Evolutionary conservation across 768 basidiomycete genomes (phyloP), one percentile per base, ranked within the genome.

Genomic region (Suillus discolor): DNA sequence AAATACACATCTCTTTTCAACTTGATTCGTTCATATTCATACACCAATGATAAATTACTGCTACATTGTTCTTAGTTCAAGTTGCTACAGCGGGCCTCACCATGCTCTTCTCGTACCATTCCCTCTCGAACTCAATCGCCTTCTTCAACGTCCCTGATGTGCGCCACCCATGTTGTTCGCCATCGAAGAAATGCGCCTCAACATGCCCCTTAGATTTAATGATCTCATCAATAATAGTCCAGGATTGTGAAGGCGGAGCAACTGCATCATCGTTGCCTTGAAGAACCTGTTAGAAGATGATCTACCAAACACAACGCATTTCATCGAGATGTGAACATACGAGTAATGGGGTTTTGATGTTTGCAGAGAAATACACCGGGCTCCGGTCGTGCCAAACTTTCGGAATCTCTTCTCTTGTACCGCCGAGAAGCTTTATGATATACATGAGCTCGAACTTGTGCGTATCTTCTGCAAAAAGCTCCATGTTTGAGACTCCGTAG

Each of bases 381-480:
- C 89, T 90, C 20, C 90, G 81, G 45, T 83, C 83, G 23, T 78
- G 75, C 71, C 87, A 89, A 31, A 88, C 79, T 41, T 88, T 79
- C 0, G 87, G 87, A 23, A 87, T 72, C 64, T 87, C 79, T n/a
- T 79, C 72, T 0, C 71, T 72, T 1, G 83, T 80, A 3, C 88
- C 89, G 0, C 93, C 91, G 18, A 92, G 67, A 18, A 93, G 79
- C 70, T 85, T 86, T 64, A 83, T 79, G 68, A 87, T 71, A 71
- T 89, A 90, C 55, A 77, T 77, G 53, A 83, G 82, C 74, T 90
- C 87, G 63, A 89, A 90, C 73, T 91, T 94, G 78, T 94, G 91
- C 6, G 90, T 90, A 65, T 86, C 85, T 49, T 84, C 79, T 4
- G 81, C 84, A 8, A 94, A 80, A 51, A 74, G 79, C 13, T 72